A percentile compares a stretch with the other conserved stretches of the same genome.
These are phyloP conservation scores for Saccharum officinarum DNA, from an alignment of 176 grass and related monocot genomes.

Conservation along the genomic window DNA sequence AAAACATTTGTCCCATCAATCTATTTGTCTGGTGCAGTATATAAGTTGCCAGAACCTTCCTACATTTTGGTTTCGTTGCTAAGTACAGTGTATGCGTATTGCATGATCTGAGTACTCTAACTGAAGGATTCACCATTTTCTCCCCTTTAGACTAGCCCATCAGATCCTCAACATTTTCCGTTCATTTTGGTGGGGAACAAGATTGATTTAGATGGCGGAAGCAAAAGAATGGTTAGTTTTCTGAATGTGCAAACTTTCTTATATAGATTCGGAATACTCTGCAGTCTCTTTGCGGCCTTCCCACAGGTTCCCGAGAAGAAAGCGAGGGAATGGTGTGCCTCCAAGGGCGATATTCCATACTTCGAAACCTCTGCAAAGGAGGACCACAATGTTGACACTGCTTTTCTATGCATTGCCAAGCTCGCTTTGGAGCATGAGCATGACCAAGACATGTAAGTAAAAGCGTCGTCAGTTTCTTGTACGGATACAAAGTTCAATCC, in stretches of 20 bases:
- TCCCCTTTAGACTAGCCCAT: constrained; percentile 56
- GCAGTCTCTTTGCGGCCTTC: not conserved
- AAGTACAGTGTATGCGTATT: not conserved
- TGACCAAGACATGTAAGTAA: constrained; percentile 93
- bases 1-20: not conserved
- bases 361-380: constrained; percentile 96
- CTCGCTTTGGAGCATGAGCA: constrained; percentile 76
- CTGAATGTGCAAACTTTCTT: not conserved
- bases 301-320: constrained; percentile 84
- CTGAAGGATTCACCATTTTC: not conserved
- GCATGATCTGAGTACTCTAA: not conserved
- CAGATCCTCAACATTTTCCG: constrained; percentile 73
- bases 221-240: constrained; percentile 67
- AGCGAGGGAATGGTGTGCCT: constrained; percentile 84
- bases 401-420: constrained; percentile 81
- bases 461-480: not conserved
- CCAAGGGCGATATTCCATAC: constrained; percentile 88
- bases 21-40: not conserved
- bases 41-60: not conserved
- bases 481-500: not conserved
- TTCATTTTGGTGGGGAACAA: constrained; percentile 96
- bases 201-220: constrained; percentile 84
- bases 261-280: not conserved
- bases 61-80: not conserved
- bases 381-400: constrained; percentile 81